These are phyloP conservation scores for Orbilia oligospora DNA, from an alignment of 2,329 filamentous ascomycete genomes.

Conservation along the genomic window DNA sequence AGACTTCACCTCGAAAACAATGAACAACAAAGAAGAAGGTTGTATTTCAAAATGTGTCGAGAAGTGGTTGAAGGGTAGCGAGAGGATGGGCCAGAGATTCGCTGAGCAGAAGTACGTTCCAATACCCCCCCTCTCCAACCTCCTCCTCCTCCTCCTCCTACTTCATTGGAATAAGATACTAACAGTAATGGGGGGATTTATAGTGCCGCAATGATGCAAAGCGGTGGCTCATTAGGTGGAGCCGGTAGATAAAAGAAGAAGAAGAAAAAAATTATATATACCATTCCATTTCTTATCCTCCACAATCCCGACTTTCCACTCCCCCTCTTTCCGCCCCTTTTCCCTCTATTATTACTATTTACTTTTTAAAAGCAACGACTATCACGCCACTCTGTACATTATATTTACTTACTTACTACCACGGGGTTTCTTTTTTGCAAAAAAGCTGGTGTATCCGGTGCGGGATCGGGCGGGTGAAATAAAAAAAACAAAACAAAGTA, in stretches of 20 bases:
- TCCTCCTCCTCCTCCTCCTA: neutral
- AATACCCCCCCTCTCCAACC: no score
- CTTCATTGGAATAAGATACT: neutral
- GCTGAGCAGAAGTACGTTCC: conserved; percentile 70
- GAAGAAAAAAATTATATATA: neutral
- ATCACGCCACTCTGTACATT: conserved; percentile 57
- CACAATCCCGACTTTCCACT: neutral
- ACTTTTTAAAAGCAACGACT: neutral
- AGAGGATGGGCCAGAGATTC: conserved; percentile 92
- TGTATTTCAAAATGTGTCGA: conserved; percentile 96
- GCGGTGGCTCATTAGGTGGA: conserved; percentile 50
- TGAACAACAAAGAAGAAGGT: conserved; percentile 87
- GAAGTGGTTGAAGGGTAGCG: conserved; percentile 93
- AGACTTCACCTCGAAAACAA: conserved; percentile 97
- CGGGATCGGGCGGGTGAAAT: neutral
- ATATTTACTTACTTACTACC: conserved; percentile 2
- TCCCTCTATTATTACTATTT: no score
- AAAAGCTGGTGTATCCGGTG: conserved; percentile 8
- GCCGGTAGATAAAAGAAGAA: conserved; percentile 29
- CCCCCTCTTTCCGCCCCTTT: neutral
- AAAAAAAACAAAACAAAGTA: neutral
- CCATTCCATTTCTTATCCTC: neutral
- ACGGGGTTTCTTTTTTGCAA: conserved; percentile 2
- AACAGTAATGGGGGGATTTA: neutral
- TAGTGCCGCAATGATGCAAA: conserved; percentile 58